Evolutionary conservation across 768 basidiomycete species (phyloP).

Genomic region (Pleurotus giganteus): DNA sequence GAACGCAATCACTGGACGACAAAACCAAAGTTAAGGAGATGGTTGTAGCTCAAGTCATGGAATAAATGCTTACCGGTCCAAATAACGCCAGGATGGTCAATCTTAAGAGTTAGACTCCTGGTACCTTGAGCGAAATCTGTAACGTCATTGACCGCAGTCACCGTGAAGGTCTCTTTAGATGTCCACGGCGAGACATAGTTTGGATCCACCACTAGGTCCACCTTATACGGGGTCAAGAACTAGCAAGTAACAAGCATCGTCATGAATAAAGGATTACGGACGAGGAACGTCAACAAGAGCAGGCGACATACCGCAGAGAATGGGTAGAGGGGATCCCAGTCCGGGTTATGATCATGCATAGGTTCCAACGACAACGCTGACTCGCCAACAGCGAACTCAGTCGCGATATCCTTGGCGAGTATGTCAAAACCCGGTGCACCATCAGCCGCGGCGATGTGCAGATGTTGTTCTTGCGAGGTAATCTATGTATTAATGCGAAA

Average conservation of each 20-base stretch:
- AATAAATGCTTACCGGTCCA: conserved; percentile 62
- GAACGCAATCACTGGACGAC: conserved; percentile 71
- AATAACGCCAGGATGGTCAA: conserved; percentile 79
- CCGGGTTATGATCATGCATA: conserved; percentile 76
- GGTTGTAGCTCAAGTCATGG: neutral
- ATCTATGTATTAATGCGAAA: conserved; percentile 41
- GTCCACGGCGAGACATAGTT: conserved; percentile 52
- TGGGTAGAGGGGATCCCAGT: conserved; percentile 88
- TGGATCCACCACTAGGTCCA: conserved; percentile 54
- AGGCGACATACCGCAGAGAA: conserved; percentile 61
- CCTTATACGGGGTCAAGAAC: conserved; percentile 85
- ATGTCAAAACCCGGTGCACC: conserved; percentile 71
- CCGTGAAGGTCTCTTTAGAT: conserved; percentile 37
- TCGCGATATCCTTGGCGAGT: conserved; percentile 61
- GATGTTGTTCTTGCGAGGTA: conserved; percentile 64
- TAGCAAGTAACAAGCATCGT: too few species aligned
- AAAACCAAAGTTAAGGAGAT: neutral
- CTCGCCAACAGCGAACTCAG: conserved; percentile 51
- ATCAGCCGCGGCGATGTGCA: conserved; percentile 84
- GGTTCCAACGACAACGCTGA: conserved; percentile 41
- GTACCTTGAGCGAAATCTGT: conserved; percentile 58
- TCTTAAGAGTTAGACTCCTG: conserved; percentile 63
- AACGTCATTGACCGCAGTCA: conserved; percentile 57
- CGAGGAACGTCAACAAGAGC: too few species aligned
- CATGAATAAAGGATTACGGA: too few species aligned